A percentile compares a stretch with the other conserved stretches of the same genome.
Evolutionary conservation across 2,329 filamentous ascomycete species (phyloP).

Genomic region (Chrysosporium keratinophilum): DNA sequence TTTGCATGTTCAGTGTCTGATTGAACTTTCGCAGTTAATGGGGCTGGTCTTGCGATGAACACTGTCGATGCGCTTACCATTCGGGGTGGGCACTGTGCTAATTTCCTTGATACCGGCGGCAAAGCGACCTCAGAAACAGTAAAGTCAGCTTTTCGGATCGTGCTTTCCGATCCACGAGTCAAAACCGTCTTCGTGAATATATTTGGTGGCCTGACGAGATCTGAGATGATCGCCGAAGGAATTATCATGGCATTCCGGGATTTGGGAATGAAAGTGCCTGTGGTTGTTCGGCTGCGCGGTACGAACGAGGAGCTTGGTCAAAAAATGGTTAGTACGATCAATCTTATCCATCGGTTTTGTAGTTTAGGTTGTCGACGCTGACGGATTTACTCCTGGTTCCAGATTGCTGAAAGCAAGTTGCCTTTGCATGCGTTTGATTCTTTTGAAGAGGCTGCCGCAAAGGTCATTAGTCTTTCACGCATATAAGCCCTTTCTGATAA

Average conservation of each 20-base stretch:
- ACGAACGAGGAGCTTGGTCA: conserved; percentile 64
- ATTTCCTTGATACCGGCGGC: conserved; percentile 83
- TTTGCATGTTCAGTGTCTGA: neutral
- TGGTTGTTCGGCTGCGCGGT: conserved; percentile 66
- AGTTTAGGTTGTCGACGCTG: neutral
- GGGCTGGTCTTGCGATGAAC: conserved; percentile 83
- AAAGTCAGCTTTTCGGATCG: conserved; percentile 61
- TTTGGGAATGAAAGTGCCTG: conserved; percentile 54
- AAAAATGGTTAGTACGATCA: conserved; percentile 43
- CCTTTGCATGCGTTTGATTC: conserved; percentile 61
- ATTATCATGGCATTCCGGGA: conserved; percentile 63
- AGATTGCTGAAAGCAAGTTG: conserved; percentile 57
- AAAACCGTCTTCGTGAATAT: conserved; percentile 64
- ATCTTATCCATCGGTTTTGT: neutral
- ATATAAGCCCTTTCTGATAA: neutral
- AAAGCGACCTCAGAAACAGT: conserved; percentile 79
- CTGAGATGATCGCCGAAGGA: conserved; percentile 71
- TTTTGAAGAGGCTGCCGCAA: conserved; percentile 61
- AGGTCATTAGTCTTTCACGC: conserved; percentile 50
- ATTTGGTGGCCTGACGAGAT: conserved; percentile 59
- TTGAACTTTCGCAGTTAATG: conserved; percentile 51
- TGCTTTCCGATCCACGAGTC: conserved; percentile 61
- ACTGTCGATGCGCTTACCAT: conserved; percentile 68
- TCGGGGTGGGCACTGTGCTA: conserved; percentile 59
- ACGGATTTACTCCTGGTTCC: neutral